Evolutionary conservation across 2,329 filamentous ascomycete genomes (phyloP).

Genomic region (Trichoderma arundinaceum): DNA sequence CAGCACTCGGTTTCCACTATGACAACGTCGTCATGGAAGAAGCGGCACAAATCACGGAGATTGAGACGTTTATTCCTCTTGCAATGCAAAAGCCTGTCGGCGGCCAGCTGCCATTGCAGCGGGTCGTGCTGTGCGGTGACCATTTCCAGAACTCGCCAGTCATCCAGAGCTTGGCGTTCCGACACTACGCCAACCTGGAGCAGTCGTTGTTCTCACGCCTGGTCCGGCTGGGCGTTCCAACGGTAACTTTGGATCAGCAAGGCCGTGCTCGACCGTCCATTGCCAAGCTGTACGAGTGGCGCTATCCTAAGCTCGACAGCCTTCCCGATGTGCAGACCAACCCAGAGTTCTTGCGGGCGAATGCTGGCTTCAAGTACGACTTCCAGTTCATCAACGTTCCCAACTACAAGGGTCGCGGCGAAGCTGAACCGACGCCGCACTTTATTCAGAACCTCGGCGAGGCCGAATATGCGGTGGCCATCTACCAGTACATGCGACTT

Average conservation of each 20-base stretch:
- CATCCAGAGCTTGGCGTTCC: slow-evolving; percentile 91
- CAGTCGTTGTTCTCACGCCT: slow-evolving; percentile 93
- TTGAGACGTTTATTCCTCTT: slow-evolving; percentile 94
- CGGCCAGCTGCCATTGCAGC: slow-evolving; percentile 76
- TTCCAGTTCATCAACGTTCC: slow-evolving; percentile 97
- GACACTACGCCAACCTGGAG: slow-evolving; percentile 93
- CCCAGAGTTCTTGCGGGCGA: slow-evolving; percentile 78
- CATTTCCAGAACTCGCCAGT: slow-evolving; percentile 97
- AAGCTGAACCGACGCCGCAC: slow-evolving; percentile 87
- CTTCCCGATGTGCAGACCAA: slow-evolving; percentile 73
- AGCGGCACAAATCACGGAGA: slow-evolving; percentile 95
- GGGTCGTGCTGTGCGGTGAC: slow-evolving; percentile 91
- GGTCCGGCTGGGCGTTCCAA: slow-evolving; percentile 89
- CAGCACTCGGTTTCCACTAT: slow-evolving; percentile 90
- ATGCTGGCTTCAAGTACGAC: slow-evolving; percentile 90
- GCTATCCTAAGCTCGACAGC: slow-evolving; percentile 81
- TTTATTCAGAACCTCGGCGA: slow-evolving; percentile 97
- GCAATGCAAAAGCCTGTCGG: slow-evolving; percentile 84
- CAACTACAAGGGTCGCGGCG: slow-evolving; percentile 88
- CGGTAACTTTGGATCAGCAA: slow-evolving; percentile 88
- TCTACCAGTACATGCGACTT: slow-evolving; percentile 97
- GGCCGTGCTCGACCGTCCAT: slow-evolving; percentile 87
- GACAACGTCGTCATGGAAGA: slow-evolving; percentile 99
- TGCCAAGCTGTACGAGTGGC: slow-evolving; percentile 90
- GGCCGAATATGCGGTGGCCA: slow-evolving; percentile 93